Percentiles rank a stretch among this genome's conserved stretches.
Conservation (phyloP, 1,139 yeast genomes). For the Taphrina sp. region DNA sequence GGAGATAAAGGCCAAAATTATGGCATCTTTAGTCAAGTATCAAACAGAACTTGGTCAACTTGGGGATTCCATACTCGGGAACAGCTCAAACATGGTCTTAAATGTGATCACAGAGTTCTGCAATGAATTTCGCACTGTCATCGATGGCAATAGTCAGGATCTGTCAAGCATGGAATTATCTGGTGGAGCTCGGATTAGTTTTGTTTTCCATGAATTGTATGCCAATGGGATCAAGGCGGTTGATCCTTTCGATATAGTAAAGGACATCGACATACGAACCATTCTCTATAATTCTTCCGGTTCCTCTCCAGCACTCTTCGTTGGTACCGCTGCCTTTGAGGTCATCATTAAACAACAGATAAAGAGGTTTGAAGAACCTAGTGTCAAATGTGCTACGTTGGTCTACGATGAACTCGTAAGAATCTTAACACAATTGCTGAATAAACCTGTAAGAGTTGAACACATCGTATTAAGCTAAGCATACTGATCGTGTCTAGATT, state of each 20-base stretch:
- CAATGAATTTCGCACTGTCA: conserved; percentile 84
- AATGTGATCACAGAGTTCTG: conserved; percentile 89
- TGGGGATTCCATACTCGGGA: conserved; percentile 75
- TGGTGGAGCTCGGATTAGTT: conserved; percentile 97
- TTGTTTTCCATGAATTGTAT: conserved; percentile 95
- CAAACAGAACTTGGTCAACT: conserved; percentile 71
- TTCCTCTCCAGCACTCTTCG: conserved; percentile 94
- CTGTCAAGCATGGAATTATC: conserved; percentile 79
- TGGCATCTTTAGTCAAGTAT: conserved; percentile 82
- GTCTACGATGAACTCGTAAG: conserved; percentile 93
- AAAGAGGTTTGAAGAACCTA: conserved; percentile 90
- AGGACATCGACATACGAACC: conserved; percentile 96
- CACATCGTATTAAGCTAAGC: background rate
- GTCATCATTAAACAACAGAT: conserved; percentile 95
- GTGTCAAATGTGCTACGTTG: conserved; percentile 80
- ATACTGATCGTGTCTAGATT: too few relatives aligned
- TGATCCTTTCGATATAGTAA: conserved; percentile 96
- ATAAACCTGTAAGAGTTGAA: conserved; percentile 57
- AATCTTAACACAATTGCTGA: conserved; percentile 78
- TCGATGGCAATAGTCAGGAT: conserved; percentile 92
- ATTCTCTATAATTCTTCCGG: conserved; percentile 90
- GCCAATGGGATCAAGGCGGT: conserved; percentile 88
- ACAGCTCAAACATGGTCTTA: conserved; percentile 85
- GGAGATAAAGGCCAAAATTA: conserved; percentile 88
- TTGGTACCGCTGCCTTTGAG: conserved; percentile 96